A percentile compares a stretch with the other conserved stretches of the same genome.
phyloP scores from a whole-genome alignment of 2,329 filamentous ascomycete genomes.

The Nemania bipapillata region DNA sequence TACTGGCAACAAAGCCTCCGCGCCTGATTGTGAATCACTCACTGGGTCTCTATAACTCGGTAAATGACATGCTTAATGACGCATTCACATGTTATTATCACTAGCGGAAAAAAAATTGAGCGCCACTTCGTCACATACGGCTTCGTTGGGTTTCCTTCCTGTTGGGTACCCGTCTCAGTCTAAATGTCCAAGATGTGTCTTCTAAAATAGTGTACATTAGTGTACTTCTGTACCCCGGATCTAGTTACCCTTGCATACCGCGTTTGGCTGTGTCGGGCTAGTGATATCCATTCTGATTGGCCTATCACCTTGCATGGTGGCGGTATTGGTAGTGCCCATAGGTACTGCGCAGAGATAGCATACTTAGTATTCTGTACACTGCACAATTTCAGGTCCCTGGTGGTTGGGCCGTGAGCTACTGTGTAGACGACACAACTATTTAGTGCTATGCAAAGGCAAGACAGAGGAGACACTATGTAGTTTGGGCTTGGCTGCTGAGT shows the following conservation, averaged over 20 bases:
- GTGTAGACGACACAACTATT: background rate
- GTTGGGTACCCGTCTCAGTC: background rate
- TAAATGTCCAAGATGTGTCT: background rate
- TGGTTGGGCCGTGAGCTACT: constrained; percentile 7
- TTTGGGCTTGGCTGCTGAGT: background rate
- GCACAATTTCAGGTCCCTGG: background rate
- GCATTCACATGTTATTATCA: background rate
- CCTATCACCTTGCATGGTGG: background rate
- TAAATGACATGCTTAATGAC: background rate
- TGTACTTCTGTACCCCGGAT: constrained; percentile 1
- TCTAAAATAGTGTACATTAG: constrained; percentile 3
- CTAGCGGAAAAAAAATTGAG: background rate
- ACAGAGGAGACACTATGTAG: background rate
- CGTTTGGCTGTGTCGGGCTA: background rate
- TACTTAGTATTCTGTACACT: no score
- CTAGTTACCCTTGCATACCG: background rate
- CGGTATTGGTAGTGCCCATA: background rate
- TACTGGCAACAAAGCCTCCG: background rate
- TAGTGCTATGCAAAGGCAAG: background rate
- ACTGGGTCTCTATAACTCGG: background rate
- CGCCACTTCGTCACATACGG: background rate
- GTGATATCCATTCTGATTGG: background rate
- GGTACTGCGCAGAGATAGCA: background rate
- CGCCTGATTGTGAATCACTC: background rate
- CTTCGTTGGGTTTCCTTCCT: background rate